Base-by-base conservation (phyloP, 148 eudicot species). In the Simmondsia chinensis region DNA sequence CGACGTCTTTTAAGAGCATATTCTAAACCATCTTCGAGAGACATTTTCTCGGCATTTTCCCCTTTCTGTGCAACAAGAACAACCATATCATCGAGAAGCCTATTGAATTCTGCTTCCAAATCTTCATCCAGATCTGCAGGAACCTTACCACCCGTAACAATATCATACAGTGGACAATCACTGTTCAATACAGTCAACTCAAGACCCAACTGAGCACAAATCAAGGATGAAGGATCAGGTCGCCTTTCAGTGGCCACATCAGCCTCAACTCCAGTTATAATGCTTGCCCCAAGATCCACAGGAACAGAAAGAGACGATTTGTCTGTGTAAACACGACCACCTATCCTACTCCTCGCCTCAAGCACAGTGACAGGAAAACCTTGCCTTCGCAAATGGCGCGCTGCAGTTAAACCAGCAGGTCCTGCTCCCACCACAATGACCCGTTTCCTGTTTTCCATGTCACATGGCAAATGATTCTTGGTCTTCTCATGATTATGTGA, bases 201-300 rank as follows among this genome's bases (percentile, higher is more conserved):
- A 54, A 93, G 96, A 46, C 99, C 99, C 66, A 93, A 60, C 62
- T 93, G 99, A 57, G 82, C 81, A 61, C 99, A 93, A 63, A 93
- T 50, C 68, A 93, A 66, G 38, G 99, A 72, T 44, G 99, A 93
- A 49, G 99, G 99, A 59, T 93, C 99, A 7, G 99, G 81, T 45
- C 99, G 77, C 46, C 99, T 82, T 64, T 78, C 94, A 63, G 91
- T 68, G 35, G 79, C 74, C 49, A 82, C 87, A 69, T 93, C 99
- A 41, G 96, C 96, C 67, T 93, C 99, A 66, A 93, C 87, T 37
- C 99, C 99, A 10, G 99, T 93, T 59, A 93, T 93, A 53, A 93
- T 93, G 64, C 99, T 93, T 45, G 99, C 99, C 44, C 99, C 99
- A 67, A 93, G 99, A 65, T 93, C 99, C 48, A 93, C 99, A 23